Evolutionary conservation across 1,284 basidiomycete genomes (phyloP).

Genomic region (Trametes pubescens): DNA sequence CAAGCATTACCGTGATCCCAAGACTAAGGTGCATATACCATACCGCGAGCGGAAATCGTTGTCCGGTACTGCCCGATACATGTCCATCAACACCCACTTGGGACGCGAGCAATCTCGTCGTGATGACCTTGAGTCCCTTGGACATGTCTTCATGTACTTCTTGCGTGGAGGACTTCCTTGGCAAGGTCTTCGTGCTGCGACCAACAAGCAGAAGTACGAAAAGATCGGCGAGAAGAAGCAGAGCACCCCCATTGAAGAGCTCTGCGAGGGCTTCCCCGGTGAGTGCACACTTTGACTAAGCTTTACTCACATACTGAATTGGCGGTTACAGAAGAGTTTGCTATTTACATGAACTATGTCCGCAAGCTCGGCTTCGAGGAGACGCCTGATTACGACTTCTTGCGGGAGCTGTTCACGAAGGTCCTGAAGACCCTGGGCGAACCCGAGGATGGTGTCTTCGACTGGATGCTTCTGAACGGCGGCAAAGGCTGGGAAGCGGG

Average conservation of each 20-base stretch:
- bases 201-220: slow-evolving; percentile 99
- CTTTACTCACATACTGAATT: background rate
- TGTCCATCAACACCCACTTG: slow-evolving; percentile 98
- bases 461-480: slow-evolving; percentile 96
- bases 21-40: slow-evolving; percentile 97
- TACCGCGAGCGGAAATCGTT: slow-evolving; percentile 99
- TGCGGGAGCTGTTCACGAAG: slow-evolving; percentile 94
- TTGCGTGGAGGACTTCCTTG: slow-evolving; percentile 92
- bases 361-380: slow-evolving; percentile 96
- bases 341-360: slow-evolving; percentile 98
- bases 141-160: slow-evolving; percentile 99
- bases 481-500: slow-evolving; percentile 91
- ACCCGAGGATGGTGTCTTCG: slow-evolving; percentile 92
- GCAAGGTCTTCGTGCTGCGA: slow-evolving; percentile 95
- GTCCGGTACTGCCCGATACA: slow-evolving; percentile 97
- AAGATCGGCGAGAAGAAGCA: slow-evolving; percentile 99
- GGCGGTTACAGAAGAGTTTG: slow-evolving; percentile 82
- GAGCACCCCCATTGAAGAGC: slow-evolving; percentile 89
- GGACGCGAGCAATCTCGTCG: slow-evolving; percentile 91
- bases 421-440: slow-evolving; percentile 91
- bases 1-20: slow-evolving; percentile 98
- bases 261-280: slow-evolving; percentile 98
- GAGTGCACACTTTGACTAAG: slow-evolving; percentile 40
- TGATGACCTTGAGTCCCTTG: slow-evolving; percentile 93
- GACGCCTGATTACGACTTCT: slow-evolving; percentile 96